Evolutionary conservation across 306 rosid genomes (phyloP).

Genomic region (Pterocarpus santalinus): DNA sequence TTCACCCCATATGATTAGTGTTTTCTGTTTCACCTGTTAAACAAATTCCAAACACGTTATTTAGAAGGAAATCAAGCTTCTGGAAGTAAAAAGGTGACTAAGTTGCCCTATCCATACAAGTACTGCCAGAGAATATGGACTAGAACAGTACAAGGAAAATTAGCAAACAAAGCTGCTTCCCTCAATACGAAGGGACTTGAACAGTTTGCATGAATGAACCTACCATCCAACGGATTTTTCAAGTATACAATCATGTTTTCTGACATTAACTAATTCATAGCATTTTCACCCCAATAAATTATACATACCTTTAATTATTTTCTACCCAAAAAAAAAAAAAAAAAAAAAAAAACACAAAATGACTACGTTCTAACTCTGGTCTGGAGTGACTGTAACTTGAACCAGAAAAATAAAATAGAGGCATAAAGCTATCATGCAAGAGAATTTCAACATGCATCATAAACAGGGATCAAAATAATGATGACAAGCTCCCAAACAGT

Average conservation of each 20-base stretch:
- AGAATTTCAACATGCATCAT: constrained; percentile 1
- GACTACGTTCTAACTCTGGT: constrained; percentile 15
- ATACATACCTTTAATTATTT: constrained; percentile 1
- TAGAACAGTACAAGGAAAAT: not conserved
- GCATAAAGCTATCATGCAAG: constrained; percentile 9
- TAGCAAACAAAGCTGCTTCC: constrained; percentile 3
- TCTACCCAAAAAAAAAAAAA: not conserved
- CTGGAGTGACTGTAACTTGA: not conserved
- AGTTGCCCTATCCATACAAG: not conserved
- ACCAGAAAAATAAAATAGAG: not conserved
- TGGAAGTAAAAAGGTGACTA: not conserved
- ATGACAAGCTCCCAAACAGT: constrained; percentile 1
- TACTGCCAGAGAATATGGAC: constrained; percentile 32
- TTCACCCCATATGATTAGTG: constrained; percentile 96
- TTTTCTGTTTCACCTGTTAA: constrained; percentile 83
- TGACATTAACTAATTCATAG: constrained; percentile 4
- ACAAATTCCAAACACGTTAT: constrained; percentile 38
- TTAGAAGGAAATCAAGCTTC: constrained; percentile 10
- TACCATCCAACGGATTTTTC: constrained; percentile 7
- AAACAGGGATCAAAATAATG: not conserved
- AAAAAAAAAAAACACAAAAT: not conserved
- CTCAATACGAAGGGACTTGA: constrained; percentile 25
- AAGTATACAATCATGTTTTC: not conserved
- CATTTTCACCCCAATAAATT: not conserved
- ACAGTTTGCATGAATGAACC: constrained; percentile 25